phyloP scores from a whole-genome alignment of 495 filamentous ascomycete genomes.

The Aspergillus leporis region DNA sequence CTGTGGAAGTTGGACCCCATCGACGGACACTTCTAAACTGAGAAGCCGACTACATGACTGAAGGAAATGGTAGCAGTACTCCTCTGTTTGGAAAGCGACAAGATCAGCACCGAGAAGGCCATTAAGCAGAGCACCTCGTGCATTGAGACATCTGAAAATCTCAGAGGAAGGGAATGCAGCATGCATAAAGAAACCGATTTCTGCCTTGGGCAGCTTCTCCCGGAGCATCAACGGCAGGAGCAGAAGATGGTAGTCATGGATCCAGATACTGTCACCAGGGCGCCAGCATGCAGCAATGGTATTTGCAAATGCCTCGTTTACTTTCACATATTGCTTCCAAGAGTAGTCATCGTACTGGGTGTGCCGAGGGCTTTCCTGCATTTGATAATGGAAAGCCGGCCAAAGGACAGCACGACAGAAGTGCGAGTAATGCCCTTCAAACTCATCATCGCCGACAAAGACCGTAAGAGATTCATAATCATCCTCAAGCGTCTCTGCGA shows the following conservation, averaged over 20 bases:
- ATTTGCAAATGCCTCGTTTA: constrained; percentile 87
- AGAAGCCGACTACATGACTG: constrained; percentile 86
- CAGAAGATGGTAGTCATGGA: constrained; percentile 89
- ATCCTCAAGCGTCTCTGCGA: constrained; percentile 71
- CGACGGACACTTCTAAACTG: constrained; percentile 72
- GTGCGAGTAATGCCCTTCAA: constrained; percentile 84
- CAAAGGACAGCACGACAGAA: constrained; percentile 86
- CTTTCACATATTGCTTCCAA: constrained; percentile 85
- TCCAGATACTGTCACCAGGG: constrained; percentile 82
- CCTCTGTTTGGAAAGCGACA: constrained; percentile 86
- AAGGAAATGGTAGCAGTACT: constrained; percentile 89
- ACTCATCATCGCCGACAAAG: constrained; percentile 78
- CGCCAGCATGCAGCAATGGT: constrained; percentile 82
- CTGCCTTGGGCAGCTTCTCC: constrained; percentile 72
- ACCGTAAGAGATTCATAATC: constrained; percentile 77
- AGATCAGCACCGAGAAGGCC: constrained; percentile 87
- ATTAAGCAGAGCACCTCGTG: constrained; percentile 75
- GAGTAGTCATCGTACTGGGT: constrained; percentile 92
- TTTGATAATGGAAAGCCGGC: constrained; percentile 91
- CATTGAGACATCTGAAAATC: constrained; percentile 80
- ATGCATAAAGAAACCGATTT: constrained; percentile 92
- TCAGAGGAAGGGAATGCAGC: constrained; percentile 91
- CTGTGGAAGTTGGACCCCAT: constrained; percentile 78
- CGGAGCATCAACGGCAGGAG: constrained; percentile 79
- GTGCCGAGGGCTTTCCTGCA: constrained; percentile 91